phyloP scores from a whole-genome alignment of 805 yeast species.

The Saccharomycopsis sp. region DNA sequence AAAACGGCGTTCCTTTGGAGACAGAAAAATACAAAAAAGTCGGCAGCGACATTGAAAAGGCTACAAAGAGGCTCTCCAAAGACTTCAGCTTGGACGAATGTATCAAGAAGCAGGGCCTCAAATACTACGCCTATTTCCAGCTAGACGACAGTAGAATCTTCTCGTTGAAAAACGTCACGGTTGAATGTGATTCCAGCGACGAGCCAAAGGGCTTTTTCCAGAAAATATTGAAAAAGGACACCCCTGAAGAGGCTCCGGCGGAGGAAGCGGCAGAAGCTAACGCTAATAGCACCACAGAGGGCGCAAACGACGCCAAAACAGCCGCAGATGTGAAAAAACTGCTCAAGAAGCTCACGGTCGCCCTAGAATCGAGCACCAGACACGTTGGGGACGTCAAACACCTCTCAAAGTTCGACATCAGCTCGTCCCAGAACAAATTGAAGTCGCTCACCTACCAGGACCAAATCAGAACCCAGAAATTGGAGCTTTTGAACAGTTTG shows the following conservation, averaged over 20 bases:
- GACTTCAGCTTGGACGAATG: slow-evolving; percentile 13
- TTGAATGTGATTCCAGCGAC: slow-evolving; percentile 31
- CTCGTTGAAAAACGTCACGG: slow-evolving; percentile 37
- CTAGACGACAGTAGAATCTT: slow-evolving; percentile 47
- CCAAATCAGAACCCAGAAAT: slow-evolving; percentile 16
- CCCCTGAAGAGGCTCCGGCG: neutral
- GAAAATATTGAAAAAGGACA: slow-evolving; percentile 13
- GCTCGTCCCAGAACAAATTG: slow-evolving; percentile 14
- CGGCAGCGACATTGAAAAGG: slow-evolving; percentile 8
- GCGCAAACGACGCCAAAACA: slow-evolving; percentile 1
- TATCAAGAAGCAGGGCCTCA: slow-evolving; percentile 25
- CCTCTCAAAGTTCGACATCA: slow-evolving; percentile 8
- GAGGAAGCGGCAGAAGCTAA: neutral
- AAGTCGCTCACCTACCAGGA: slow-evolving; percentile 15
- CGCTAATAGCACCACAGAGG: neutral
- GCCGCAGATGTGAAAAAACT: neutral
- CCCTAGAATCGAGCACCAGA: neutral
- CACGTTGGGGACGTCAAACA: neutral
- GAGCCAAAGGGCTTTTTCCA: slow-evolving; percentile 17
- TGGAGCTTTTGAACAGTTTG: slow-evolving; percentile 18
- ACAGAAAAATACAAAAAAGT: slow-evolving; percentile 19
- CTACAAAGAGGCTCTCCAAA: slow-evolving; percentile 7
- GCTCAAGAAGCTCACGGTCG: slow-evolving; percentile 5
- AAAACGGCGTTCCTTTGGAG: slow-evolving; percentile 23
- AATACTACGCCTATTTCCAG: slow-evolving; percentile 36